Evolutionary conservation across 2,329 filamentous ascomycete genomes (phyloP), one percentile per base, ranked within the genome.

Genomic region (Penicillium janthinellum): DNA sequence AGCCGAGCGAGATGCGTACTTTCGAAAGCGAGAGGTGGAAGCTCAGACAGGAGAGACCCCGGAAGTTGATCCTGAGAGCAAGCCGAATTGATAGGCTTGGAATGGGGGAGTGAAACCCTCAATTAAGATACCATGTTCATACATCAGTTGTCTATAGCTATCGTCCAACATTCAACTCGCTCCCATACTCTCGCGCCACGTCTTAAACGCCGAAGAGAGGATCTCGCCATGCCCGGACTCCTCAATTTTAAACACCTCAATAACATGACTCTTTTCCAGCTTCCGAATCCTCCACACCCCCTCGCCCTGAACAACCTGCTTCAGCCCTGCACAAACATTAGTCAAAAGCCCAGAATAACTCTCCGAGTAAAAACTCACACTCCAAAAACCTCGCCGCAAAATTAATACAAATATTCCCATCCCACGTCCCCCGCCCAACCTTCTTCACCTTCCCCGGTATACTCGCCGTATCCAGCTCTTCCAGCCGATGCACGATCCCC

Each of bases 381-480:
- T 88, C 87, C 15, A 98, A 77, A 67, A 98, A 91, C 0, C 79
- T 82, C 1, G 86, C 87, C 1, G 92, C 87, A 77, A 97, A 97
- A 68, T 96, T 96, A 71, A 98, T 95, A 72, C 93, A 97, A 66
- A 90, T 85, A 71, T 97, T 94, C 17, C 91, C 94, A 77, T 98
- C 91, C 95, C 95, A 99, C 49, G 84, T 86, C 2, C 82, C 81
- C 34, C 85, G 85, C 0, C 88, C 87, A 10, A 83, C 77, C 55
- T 85, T 83, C 68, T 89, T 87, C 14, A 96, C 90, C 53, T 85
- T 89, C 2, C 85, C 84, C 0, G 95, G 95, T 56, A 99, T 92
- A 34, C 80, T 83, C 48, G 87, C 86, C 1, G 93, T 97, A 60
- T 91, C 86, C 35, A 96, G 85, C 71, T 96, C 91, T 73, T 96